These are phyloP conservation scores for Diaporthe sp. DNA, from an alignment of 2,329 filamentous ascomycete species.

Conservation along the genomic window DNA sequence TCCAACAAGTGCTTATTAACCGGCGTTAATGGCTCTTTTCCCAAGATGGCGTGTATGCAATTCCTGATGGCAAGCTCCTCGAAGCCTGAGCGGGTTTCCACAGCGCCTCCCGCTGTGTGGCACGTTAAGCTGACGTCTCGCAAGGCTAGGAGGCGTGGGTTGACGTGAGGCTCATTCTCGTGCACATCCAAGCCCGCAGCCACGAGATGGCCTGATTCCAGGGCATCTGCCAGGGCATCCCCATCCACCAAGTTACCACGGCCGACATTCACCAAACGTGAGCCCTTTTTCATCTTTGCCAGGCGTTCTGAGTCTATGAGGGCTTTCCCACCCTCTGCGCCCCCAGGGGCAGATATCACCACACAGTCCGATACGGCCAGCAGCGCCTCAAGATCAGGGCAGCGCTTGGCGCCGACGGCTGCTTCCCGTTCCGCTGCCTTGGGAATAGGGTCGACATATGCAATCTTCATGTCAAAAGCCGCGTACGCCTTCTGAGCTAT, in stretches of 20 bases:
- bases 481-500: constrained; percentile 65
- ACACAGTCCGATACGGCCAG: constrained; percentile 59
- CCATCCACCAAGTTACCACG: constrained; percentile 63
- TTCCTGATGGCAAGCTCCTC: constrained; percentile 66
- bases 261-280: constrained; percentile 66
- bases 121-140: constrained; percentile 56
- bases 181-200: constrained; percentile 64
- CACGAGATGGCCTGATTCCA: constrained; percentile 55
- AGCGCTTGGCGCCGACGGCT: constrained; percentile 53
- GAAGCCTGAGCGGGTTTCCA: constrained; percentile 64
- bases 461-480: constrained; percentile 67
- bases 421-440: constrained; percentile 53
- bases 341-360: constrained; percentile 59
- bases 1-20: constrained; percentile 60
- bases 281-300: constrained; percentile 59
- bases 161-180: constrained; percentile 59
- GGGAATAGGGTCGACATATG: constrained; percentile 60
- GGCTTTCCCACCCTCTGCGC: constrained; percentile 50
- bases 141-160: constrained; percentile 45
- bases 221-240: constrained; percentile 56
- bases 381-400: constrained; percentile 55
- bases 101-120: constrained; percentile 65
- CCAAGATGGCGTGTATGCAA: constrained; percentile 57
- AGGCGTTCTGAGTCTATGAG: constrained; percentile 55
- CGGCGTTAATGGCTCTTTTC: constrained; percentile 56